phyloP scores from a whole-genome alignment of 2,329 filamentous ascomycete species.

The Aspergillus sclerotialis region DNA sequence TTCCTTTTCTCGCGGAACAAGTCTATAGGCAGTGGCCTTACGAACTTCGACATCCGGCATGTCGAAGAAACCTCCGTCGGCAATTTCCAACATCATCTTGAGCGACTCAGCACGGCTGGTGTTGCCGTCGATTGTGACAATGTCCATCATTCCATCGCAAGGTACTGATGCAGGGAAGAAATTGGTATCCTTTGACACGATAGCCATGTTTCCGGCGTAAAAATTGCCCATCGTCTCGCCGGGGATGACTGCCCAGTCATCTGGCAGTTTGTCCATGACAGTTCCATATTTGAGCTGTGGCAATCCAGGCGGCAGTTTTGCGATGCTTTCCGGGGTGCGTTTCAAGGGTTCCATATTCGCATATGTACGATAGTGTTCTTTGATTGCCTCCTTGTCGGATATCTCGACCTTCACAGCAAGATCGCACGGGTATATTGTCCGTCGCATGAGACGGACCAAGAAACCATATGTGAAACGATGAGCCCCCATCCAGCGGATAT shows the following conservation, averaged over 20 bases:
- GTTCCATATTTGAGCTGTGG: conserved; percentile 74
- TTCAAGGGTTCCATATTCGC: conserved; percentile 24
- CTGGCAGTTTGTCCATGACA: conserved; percentile 66
- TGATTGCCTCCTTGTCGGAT: conserved; percentile 66
- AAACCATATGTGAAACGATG: conserved; percentile 81
- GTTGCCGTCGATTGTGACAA: conserved; percentile 73
- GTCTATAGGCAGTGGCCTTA: conserved; percentile 81
- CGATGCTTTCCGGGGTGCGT: conserved; percentile 20
- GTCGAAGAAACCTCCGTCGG: conserved; percentile 71
- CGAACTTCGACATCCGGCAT: conserved; percentile 69
- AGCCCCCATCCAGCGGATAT: conserved; percentile 87
- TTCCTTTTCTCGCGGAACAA: conserved; percentile 64
- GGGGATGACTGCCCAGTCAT: conserved; percentile 67
- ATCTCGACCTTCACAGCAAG: conserved; percentile 78
- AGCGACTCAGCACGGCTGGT: conserved; percentile 61
- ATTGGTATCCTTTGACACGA: conserved; percentile 77
- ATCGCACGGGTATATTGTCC: conserved; percentile 81
- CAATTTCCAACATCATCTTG: conserved; percentile 63
- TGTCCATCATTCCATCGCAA: conserved; percentile 77
- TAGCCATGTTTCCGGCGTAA: conserved; percentile 91
- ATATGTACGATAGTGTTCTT: conserved; percentile 60
- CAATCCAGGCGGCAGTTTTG: conserved; percentile 49
- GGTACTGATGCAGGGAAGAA: conserved; percentile 77
- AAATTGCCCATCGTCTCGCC: conserved; percentile 82
- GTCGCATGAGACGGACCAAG: conserved; percentile 65